These are phyloP conservation scores for Eucommia ulmoides DNA, from an alignment of 257 asterid genomes.

Conservation along the genomic window DNA sequence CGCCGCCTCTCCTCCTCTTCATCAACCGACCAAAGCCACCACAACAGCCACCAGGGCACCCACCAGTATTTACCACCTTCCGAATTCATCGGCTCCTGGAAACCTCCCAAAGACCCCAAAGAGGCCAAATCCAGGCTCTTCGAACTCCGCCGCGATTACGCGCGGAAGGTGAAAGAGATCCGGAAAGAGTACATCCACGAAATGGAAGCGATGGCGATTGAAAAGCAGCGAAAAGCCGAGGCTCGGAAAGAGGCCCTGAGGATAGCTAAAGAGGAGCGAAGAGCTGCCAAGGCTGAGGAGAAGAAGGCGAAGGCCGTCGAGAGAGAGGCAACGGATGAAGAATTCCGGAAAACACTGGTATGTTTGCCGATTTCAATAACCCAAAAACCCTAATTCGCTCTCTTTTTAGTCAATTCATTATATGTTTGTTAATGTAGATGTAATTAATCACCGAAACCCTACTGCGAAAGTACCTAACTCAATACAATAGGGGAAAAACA, in stretches of 20 bases:
- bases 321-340: not conserved
- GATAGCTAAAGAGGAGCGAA: not conserved
- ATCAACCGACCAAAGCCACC: not conserved
- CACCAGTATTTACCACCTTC: not conserved
- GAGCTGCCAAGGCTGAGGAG: not conserved
- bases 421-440: not conserved
- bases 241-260: not conserved
- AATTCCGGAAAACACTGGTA: not conserved
- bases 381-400: not conserved
- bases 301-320: not conserved
- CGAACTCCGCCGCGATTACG: not conserved
- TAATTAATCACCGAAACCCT: too few relatives aligned
- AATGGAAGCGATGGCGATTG: not conserved
- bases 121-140: not conserved
- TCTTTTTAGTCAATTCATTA: not conserved
- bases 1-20: not conserved
- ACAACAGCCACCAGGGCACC: not conserved
- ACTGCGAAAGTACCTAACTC: too few relatives aligned
- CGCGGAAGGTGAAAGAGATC: not conserved
- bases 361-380: not conserved
- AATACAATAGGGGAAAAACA: not conserved
- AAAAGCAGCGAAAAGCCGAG: not conserved
- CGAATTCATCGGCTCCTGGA: not conserved
- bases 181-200: not conserved
- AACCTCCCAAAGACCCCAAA: not conserved